Evolutionary conservation across 805 yeast species (phyloP).

Genomic region (Zygotorulaspora florentina): DNA sequence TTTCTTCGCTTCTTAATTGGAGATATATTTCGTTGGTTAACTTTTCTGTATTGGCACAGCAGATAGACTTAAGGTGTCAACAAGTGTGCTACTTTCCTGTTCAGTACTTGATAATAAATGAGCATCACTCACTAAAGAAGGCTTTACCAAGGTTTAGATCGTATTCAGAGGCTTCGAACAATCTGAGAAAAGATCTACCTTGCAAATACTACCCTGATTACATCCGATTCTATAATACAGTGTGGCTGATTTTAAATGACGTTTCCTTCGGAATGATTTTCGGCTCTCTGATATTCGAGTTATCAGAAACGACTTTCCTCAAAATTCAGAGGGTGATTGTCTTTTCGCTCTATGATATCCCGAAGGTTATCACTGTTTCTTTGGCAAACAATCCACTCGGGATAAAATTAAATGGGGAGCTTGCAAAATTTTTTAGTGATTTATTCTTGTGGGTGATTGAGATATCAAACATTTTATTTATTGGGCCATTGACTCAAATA

Average conservation of each 20-base stretch:
- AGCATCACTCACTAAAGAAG: conserved; percentile 14
- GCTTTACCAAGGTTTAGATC: conserved; percentile 17
- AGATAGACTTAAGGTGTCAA: conserved; percentile 69
- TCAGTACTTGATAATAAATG: conserved; percentile 58
- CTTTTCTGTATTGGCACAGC: conserved; percentile 64
- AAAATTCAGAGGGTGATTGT: conserved; percentile 29
- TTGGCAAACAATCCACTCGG: conserved; percentile 91
- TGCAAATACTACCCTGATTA: conserved; percentile 55
- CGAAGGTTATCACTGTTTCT: conserved; percentile 56
- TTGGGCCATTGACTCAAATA: conserved; percentile 21
- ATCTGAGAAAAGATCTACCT: conserved; percentile 32
- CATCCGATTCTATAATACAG: conserved; percentile 74
- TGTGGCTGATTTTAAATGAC: conserved; percentile 87
- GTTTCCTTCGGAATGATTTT: conserved; percentile 65
- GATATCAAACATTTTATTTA: conserved; percentile 47
- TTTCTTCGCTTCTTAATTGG: conserved; percentile 20
- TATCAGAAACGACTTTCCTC: conserved; percentile 36
- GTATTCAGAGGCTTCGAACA: conserved; percentile 14
- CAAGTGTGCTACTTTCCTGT: conserved; percentile 76
- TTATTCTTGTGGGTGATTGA: conserved; percentile 79
- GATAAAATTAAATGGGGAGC: conserved; percentile 80
- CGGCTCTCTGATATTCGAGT: conserved; percentile 44
- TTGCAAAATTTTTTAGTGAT: conserved; percentile 82
- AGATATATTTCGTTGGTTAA: conserved; percentile 17
- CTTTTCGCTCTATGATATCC: conserved; percentile 37